A percentile compares a stretch with the other conserved stretches of the same genome.
phyloP scores from a whole-genome alignment of 139 green algal species.

The Tetradesmus lagerheimii region DNA sequence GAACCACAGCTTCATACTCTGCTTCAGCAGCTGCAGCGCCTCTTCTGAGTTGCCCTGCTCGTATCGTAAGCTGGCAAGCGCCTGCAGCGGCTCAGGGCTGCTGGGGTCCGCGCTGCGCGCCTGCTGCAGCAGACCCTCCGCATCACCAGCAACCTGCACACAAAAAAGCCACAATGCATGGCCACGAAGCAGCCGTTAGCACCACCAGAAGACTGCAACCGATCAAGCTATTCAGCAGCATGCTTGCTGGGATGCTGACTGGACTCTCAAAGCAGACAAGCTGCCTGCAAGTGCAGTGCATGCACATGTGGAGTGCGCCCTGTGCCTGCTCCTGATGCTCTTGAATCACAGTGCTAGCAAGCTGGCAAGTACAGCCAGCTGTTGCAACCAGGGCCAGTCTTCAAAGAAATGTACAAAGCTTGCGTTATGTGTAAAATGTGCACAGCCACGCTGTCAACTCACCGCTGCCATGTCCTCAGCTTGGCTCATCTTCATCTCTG shows the following conservation, averaged over 20 bases:
- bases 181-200: background rate
- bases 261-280: no score
- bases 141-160: conserved; percentile 51
- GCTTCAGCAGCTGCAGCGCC: conserved; percentile 70
- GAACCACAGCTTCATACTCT: conserved; percentile 83
- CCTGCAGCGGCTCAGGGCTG: conserved; percentile 83
- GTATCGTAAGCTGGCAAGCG: conserved; percentile 69
- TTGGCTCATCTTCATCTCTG: conserved; percentile 70
- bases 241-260: background rate
- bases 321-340: no score
- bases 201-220: background rate
- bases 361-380: background rate
- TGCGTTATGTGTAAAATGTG: no score
- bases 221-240: background rate
- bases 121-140: conserved; percentile 68
- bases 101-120: conserved; percentile 38
- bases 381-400: no score
- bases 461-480: conserved; percentile 46
- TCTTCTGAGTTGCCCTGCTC: conserved; percentile 72
- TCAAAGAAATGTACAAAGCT: no score
- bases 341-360: no score
- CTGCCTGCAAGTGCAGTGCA: no score
- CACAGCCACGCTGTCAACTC: conserved; percentile 20
- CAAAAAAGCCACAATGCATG: no score
- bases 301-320: no score